Evolutionary conservation across 306 rosid species (phyloP).

Genomic region (Medicago truncatula): DNA sequence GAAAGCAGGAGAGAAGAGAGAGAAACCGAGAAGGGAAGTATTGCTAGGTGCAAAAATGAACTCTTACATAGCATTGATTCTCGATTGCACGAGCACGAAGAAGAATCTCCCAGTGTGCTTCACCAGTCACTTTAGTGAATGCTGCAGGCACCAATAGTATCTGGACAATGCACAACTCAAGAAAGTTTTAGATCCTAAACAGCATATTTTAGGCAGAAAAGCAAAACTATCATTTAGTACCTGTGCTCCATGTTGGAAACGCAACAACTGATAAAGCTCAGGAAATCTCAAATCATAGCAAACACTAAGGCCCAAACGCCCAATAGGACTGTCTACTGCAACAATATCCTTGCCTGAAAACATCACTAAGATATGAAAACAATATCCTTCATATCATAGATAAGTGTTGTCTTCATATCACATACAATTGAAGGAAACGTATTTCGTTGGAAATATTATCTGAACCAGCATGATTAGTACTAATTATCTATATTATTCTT

Average conservation of each 20-base stretch:
- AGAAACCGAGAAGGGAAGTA: neutral
- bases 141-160: conserved; percentile 89
- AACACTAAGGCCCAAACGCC: conserved; percentile 86
- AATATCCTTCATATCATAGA: conserved; percentile 20
- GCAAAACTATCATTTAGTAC: conserved; percentile 42
- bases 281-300: conserved; percentile 99
- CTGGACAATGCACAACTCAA: conserved; percentile 47
- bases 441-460: neutral
- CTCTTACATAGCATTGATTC: conserved; percentile 86
- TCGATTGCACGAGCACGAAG: conserved; percentile 97
- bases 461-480: conserved; percentile 13
- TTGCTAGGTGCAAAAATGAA: conserved; percentile 34
- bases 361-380: conserved; percentile 36
- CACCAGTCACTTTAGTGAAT: conserved; percentile 87
- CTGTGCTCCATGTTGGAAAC: conserved; percentile 85
- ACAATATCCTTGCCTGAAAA: conserved; percentile 78
- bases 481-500: neutral
- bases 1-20: conserved; percentile 16
- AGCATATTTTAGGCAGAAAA: conserved; percentile 36
- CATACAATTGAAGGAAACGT: too few species aligned
- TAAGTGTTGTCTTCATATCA: neutral
- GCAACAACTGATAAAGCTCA: conserved; percentile 77
- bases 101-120: conserved; percentile 97
- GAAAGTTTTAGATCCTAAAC: conserved; percentile 38
- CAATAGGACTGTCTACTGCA: conserved; percentile 85